phyloP scores from a whole-genome alignment of 306 rosid species.

The Amphicarpaea edgeworthii region DNA sequence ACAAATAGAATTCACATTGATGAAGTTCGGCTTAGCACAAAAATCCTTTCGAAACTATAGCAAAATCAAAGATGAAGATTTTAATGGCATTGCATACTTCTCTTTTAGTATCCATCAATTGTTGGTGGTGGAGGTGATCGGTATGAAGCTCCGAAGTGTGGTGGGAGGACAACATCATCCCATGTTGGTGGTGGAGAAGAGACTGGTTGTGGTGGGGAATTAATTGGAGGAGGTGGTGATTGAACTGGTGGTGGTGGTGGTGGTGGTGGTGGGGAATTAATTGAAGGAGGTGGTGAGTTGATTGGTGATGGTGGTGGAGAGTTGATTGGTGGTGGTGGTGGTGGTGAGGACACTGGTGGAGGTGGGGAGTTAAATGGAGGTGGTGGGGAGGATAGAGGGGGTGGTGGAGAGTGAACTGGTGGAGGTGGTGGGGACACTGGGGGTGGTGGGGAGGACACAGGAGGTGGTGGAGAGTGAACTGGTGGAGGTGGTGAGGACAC shows the following conservation, averaged over 20 bases:
- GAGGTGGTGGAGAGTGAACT: constrained; percentile 18
- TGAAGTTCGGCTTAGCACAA: not conserved
- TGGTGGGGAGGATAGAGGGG: not conserved
- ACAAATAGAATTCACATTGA: not conserved
- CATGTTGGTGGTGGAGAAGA: constrained; percentile 42
- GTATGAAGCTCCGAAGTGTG: constrained; percentile 56
- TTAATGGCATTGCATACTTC: constrained; percentile 10
- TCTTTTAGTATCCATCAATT: constrained; percentile 59
- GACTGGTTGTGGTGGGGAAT: constrained; percentile 25
- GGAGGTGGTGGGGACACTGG: constrained; percentile 6
- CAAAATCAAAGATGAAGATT: constrained; percentile 24
- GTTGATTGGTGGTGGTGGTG: not conserved
- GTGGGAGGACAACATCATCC: constrained; percentile 57
- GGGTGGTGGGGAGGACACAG: constrained; percentile 33
- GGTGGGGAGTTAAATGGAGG: constrained; percentile 39
- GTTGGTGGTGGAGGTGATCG: constrained; percentile 77
- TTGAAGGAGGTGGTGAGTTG: constrained; percentile 2
- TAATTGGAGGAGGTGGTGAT: constrained; percentile 19
- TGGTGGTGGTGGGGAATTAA: constrained; percentile 26
- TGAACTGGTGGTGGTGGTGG: constrained; percentile 34
- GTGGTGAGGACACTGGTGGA: not conserved
- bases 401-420: constrained; percentile 19
- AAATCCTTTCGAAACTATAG: not conserved
- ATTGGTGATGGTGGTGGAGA: constrained; percentile 26
- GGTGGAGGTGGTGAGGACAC: constrained; percentile 23